Evolutionary conservation across 352 stramenopile species (phyloP).

Genomic region (Globisporangium iwayamae): DNA sequence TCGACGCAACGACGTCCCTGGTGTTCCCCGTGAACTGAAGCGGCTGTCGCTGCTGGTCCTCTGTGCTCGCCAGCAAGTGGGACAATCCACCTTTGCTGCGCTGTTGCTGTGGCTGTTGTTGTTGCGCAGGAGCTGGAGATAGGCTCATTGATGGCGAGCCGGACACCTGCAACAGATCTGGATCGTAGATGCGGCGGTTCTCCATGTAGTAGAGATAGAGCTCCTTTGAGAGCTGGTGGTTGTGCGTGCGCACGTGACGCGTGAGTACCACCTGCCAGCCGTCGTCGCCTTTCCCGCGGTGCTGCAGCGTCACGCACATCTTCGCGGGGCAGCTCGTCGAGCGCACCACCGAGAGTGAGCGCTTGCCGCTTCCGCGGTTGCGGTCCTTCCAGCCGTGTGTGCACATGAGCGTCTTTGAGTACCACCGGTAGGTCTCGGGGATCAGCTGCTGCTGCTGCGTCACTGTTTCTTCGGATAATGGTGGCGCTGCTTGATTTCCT

Average conservation of each 20-base stretch:
- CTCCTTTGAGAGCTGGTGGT: slow-evolving; percentile 71
- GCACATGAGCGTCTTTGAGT: slow-evolving; percentile 82
- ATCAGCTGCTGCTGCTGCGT: slow-evolving; percentile 41
- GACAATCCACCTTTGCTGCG: slow-evolving; percentile 3
- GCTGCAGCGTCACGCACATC: slow-evolving; percentile 77
- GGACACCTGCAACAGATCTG: slow-evolving; percentile 43
- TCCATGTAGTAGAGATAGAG: slow-evolving; percentile 75
- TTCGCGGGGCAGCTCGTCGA: slow-evolving; percentile 70
- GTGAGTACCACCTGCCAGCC: slow-evolving; percentile 75
- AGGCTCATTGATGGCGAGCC: not conserved
- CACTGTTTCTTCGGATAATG: not conserved
- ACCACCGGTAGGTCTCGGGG: slow-evolving; percentile 61
- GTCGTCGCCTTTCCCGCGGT: slow-evolving; percentile 27
- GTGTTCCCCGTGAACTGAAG: not conserved
- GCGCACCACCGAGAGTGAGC: slow-evolving; percentile 49
- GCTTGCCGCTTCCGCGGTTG: slow-evolving; percentile 60
- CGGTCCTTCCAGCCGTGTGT: slow-evolving; percentile 79
- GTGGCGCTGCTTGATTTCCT: not conserved
- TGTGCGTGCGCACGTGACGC: slow-evolving; percentile 68
- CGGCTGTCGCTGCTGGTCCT: not conserved
- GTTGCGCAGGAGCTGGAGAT: not conserved
- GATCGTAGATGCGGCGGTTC: slow-evolving; percentile 76
- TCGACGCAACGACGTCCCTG: not conserved
- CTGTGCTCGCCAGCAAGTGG: slow-evolving; percentile 12
- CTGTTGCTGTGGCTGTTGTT: not conserved